Base-by-base conservation (phyloP, 768 basidiomycete species). In the Mrakia hoshinonis region DNA sequence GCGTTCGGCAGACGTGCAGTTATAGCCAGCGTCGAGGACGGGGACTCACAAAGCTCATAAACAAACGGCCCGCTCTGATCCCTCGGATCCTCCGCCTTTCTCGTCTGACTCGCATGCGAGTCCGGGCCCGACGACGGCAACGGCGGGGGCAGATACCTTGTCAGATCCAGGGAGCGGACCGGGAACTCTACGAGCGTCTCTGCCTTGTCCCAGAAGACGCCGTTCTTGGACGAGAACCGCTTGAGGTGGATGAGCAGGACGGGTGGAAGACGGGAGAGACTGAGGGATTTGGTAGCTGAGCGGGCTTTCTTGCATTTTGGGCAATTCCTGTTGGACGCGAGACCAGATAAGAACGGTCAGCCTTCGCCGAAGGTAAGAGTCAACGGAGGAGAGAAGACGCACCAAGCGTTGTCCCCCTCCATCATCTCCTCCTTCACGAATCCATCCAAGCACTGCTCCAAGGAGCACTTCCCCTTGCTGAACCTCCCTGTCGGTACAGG, bases 381-480 rank as follows among this genome's bases (percentile, higher is more conserved):
- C 31, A 29, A 62, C 43, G 43, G 43, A 18, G 29, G 61, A 22
- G 20, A 5, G 4, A 6, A 18, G 26, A 77, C 85, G 69, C 76
- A 95, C 95, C 95, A 99, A 67, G 93, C 92, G 76, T 99, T 91
- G 39, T 90, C 89, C 78, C 89, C 89, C 75, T 96, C 92, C 75
- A 99, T 84, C 4, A 92, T 84, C 79, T 99, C 95, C 51, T 88
- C 86, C 76, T 87, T 87, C 75, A 96, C 91, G 78, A 99, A 93
- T 2, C 88, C 86, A 75, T 96, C 89, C 73, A 99, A 82, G 79
- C 95, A 94, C 34, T 86, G 85, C 70, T 88, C 84, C 54, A 99
- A 82, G 1, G 87, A 83, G 31, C 91, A 86, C n/a, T 73, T 74
- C 29, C 79, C 78, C 4, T 84, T 82, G 15, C 43, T 43, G 29